Percentiles rank a stretch among this genome's conserved stretches.
Conservation (phyloP, 345 rosid genomes). For the Salix suchowensis region DNA sequence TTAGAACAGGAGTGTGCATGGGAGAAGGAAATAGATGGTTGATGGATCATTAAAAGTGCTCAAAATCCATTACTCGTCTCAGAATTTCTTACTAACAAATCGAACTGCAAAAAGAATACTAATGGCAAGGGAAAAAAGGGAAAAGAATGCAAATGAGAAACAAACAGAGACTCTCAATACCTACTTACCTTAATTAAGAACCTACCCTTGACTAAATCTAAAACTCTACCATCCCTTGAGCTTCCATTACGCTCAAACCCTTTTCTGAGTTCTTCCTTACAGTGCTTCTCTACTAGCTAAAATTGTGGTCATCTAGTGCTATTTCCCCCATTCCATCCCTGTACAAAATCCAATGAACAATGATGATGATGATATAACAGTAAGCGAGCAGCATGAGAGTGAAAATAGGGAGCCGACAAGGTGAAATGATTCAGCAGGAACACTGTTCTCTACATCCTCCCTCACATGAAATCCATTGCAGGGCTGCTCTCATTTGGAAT, state of each 20-base stretch:
- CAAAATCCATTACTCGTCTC: conserved; percentile 37
- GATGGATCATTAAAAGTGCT: conserved; percentile 12
- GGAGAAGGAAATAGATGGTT: neutral
- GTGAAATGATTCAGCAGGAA: conserved; percentile 12
- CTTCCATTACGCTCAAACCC: conserved; percentile 25
- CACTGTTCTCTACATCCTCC: neutral
- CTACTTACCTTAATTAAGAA: conserved; percentile 30
- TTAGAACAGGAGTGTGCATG: neutral
- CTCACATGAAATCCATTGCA: conserved; percentile 39
- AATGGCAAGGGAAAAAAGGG: conserved; percentile 14
- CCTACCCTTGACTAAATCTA: conserved; percentile 35
- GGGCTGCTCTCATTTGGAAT: conserved; percentile 40
- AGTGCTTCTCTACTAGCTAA: conserved; percentile 34
- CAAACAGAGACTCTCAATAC: conserved; percentile 22
- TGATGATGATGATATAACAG: conserved; percentile 38
- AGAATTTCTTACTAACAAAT: conserved; percentile 36
- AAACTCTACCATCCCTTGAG: conserved; percentile 27
- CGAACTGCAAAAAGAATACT: conserved; percentile 66
- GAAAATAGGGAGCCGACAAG: neutral
- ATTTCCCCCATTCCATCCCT: conserved; percentile 40
- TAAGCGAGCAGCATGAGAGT: conserved; percentile 16
- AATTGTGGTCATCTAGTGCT: conserved; percentile 36
- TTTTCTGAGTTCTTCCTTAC: conserved; percentile 22
- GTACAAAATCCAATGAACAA: conserved; percentile 50
- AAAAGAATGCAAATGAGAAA: conserved; percentile 17